Percentiles rank a stretch among this genome's conserved stretches.
phyloP scores from a whole-genome alignment of 2,329 filamentous ascomycete genomes.

The Penicillium janthinellum region DNA sequence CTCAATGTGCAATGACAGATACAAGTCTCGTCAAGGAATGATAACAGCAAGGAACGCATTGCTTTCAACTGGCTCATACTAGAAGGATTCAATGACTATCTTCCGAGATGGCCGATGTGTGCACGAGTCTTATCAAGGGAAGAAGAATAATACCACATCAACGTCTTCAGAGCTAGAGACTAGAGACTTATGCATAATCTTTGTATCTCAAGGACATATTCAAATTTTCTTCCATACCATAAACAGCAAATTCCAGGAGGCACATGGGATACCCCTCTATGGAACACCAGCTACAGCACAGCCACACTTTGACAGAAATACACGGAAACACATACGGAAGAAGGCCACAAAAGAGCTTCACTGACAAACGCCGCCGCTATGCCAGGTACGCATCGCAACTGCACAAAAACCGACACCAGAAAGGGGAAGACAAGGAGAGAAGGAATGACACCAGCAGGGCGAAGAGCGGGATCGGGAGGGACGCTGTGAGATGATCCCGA shows the following conservation, averaged over 20 bases:
- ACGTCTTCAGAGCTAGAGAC: too few relatives aligned
- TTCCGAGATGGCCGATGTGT: too few relatives aligned
- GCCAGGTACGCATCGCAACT: slow-evolving; percentile 33
- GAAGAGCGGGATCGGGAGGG: slow-evolving; percentile 2
- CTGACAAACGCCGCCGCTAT: slow-evolving; percentile 35
- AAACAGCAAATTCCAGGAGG: slow-evolving; percentile 1
- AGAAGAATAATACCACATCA: too few relatives aligned
- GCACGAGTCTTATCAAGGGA: too few relatives aligned
- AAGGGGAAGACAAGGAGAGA: slow-evolving; percentile 1
- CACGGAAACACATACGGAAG: not conserved
- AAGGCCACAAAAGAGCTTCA: slow-evolving; percentile 9
- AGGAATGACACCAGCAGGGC: not conserved
- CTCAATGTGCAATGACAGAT: too few relatives aligned
- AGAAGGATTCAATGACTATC: too few relatives aligned
- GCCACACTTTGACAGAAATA: slow-evolving; percentile 1
- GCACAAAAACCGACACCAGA: slow-evolving; percentile 10
- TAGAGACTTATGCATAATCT: not conserved
- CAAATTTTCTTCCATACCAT: slow-evolving; percentile 1
- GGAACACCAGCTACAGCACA: not conserved
- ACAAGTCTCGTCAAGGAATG: too few relatives aligned
- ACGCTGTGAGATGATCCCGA: not conserved
- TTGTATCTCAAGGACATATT: not conserved
- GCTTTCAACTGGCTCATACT: too few relatives aligned
- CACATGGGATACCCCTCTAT: slow-evolving; percentile 3
- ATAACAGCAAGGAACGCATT: too few relatives aligned